Evolutionary conservation across 2,329 filamentous ascomycete species (phyloP), one percentile per base, ranked within the genome.

Genomic region (Pseudocercospora eumusae): DNA sequence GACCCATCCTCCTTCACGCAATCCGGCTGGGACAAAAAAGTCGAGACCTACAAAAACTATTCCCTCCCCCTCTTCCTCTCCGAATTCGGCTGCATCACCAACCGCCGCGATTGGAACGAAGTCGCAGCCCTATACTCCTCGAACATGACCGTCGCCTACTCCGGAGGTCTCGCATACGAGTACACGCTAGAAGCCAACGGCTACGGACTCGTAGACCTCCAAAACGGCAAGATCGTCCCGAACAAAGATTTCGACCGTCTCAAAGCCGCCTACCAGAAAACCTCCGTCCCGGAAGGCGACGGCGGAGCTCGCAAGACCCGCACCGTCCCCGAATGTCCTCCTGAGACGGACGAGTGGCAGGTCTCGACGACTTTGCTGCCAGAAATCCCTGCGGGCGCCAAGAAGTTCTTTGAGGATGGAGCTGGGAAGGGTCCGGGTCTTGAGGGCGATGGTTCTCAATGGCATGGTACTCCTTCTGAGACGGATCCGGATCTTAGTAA

Each of bases 151-250:
- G 70, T 76, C 25, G 92, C 96, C 70, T 98, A 96, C 84, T 97
- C 93, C 28, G 93, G 93, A 71, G 93, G 93, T 77, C 85, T 98
- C 36, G 90, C 96, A 75, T 98, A 97, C 80, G 93, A 98, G 79
- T 98, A 96, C 82, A 88, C 90, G 11, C 79, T 90, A 70, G 91
- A 95, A 78, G 81, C 83, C 63, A 92, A 89, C 79, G 83, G 88
- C 53, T 97, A 87, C 76, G 93, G 93, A 66, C 87, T 96, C 61
- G 91, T 93, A 73, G 78, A 86, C 63, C 79, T 93, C 70, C 82
- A 80, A 62, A 70, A 76, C 64, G 72, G 78, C 75, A 75, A 75
- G 20, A 83, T 90, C 63, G 78, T 77, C 23, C 84, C 88, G 66
- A 79, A 83, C 52, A 68, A 76, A 28, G 90, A 93, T 72, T 96